phyloP scores from a whole-genome alignment of 2,329 filamentous ascomycete genomes.

The Fusarium sp. region DNA sequence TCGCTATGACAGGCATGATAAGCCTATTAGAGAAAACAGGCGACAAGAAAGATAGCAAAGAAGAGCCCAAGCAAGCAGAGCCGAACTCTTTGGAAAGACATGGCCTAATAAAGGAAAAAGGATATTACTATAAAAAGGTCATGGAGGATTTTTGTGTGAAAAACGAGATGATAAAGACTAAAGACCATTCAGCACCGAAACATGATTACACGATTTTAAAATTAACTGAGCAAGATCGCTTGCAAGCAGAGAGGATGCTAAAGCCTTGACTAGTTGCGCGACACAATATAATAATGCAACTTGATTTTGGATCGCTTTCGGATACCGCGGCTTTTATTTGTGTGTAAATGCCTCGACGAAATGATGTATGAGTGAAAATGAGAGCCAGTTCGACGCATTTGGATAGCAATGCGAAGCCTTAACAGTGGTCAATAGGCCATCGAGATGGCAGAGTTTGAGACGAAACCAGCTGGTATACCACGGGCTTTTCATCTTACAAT shows the following conservation, averaged over 20 bases:
- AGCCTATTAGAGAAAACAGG: background rate
- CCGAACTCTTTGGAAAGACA: background rate
- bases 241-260: background rate
- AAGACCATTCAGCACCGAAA: too few relatives aligned
- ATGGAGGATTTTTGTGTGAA: too few relatives aligned
- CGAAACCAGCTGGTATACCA: background rate
- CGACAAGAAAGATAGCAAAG: background rate
- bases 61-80: background rate
- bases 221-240: background rate
- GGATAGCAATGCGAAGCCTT: background rate
- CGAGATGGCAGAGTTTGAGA: background rate
- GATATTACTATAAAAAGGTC: background rate
- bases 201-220: background rate
- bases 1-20: background rate
- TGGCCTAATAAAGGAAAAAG: background rate
- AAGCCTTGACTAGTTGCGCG: background rate
- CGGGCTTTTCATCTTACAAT: too few relatives aligned
- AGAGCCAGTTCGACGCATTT: background rate
- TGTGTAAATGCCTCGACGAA: background rate
- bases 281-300: background rate
- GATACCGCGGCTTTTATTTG: accelerated
- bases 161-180: too few relatives aligned
- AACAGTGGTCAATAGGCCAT: accelerated
- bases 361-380: background rate
- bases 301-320: background rate